Evolutionary conservation across 768 basidiomycete genomes (phyloP).

Genomic region (Kwoniella bestiolae): DNA sequence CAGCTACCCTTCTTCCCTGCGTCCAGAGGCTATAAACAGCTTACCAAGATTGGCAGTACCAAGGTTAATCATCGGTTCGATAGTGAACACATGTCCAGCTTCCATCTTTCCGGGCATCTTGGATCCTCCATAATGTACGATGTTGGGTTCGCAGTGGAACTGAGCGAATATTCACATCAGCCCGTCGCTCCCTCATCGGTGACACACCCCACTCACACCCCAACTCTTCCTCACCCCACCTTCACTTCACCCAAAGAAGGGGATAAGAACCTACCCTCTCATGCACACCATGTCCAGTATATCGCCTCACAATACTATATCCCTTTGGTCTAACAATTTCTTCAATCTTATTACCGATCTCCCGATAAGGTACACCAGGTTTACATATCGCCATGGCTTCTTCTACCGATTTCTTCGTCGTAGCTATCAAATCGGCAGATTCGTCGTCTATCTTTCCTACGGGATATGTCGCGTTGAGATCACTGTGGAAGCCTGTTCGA

Average conservation of each 20-base stretch:
- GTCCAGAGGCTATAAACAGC: conserved; percentile 1
- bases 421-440: conserved; percentile 76
- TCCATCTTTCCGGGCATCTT: conserved; percentile 93
- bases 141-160: conserved; percentile 83
- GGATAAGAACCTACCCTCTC: conserved; percentile 58
- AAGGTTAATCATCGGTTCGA: conserved; percentile 89
- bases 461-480: conserved; percentile 91
- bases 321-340: conserved; percentile 79
- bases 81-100: conserved; percentile 64
- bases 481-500: conserved; percentile 81
- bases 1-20: background rate
- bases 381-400: conserved; percentile 91
- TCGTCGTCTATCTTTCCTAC: conserved; percentile 67
- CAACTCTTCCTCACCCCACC: background rate
- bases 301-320: conserved; percentile 88
- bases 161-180: conserved; percentile 47
- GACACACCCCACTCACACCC: conserved; percentile 5
- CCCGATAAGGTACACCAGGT: conserved; percentile 75
- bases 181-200: background rate
- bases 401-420: conserved; percentile 80
- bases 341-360: conserved; percentile 63
- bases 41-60: conserved; percentile 62
- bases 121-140: conserved; percentile 93
- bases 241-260: background rate
- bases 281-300: conserved; percentile 90